Evolutionary conservation across 768 basidiomycete species (phyloP).

Genomic region (Cubamyces sp.): DNA sequence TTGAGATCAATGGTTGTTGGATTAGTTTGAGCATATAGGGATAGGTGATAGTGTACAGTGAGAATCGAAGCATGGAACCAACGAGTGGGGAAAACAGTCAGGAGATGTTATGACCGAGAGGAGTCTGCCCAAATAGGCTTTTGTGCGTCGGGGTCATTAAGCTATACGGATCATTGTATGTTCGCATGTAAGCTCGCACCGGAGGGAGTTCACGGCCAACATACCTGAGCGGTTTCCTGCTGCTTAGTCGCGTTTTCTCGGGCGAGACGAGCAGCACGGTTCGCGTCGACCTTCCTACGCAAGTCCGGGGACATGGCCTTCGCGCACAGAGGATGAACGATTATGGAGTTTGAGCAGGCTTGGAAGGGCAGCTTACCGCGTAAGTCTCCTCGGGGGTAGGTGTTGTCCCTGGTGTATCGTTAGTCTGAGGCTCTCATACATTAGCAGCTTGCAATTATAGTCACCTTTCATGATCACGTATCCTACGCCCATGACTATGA

Average conservation of each 20-base stretch:
- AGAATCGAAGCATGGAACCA: background rate
- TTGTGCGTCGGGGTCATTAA: slow-evolving; percentile 39
- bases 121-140: slow-evolving; percentile 43
- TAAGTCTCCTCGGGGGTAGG: slow-evolving; percentile 42
- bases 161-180: slow-evolving; percentile 22
- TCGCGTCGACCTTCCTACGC: slow-evolving; percentile 41
- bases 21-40: slow-evolving; percentile 11
- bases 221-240: slow-evolving; percentile 37
- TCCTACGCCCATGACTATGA: slow-evolving; percentile 39
- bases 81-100: background rate
- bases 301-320: slow-evolving; percentile 44
- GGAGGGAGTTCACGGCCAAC: background rate
- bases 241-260: slow-evolving; percentile 36
- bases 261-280: slow-evolving; percentile 39
- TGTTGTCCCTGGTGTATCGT: slow-evolving; percentile 29
- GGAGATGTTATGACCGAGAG: slow-evolving; percentile 15
- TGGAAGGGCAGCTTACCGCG: slow-evolving; percentile 32
- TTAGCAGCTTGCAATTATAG: slow-evolving; percentile 1
- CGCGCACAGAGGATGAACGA: background rate
- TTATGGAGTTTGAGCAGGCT: background rate
- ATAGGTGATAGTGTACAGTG: slow-evolving; percentile 12
- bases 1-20: background rate
- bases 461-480: slow-evolving; percentile 38
- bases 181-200: slow-evolving; percentile 3
- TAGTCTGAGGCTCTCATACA: background rate